phyloP scores from a whole-genome alignment of 768 basidiomycete genomes.

The Coprinopsis sp. region DNA sequence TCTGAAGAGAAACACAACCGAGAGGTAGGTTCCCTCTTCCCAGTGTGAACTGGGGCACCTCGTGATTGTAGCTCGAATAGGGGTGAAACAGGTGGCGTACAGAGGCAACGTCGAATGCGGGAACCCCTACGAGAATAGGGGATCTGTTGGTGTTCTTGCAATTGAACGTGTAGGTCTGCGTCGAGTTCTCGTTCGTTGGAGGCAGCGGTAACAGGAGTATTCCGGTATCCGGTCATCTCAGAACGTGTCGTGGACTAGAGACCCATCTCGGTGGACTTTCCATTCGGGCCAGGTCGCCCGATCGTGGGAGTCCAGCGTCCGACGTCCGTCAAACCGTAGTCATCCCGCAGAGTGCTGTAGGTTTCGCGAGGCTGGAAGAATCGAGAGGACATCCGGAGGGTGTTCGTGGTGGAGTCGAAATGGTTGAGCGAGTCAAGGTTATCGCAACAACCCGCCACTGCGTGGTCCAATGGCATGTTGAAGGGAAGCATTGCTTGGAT shows the following conservation, averaged over 20 bases:
- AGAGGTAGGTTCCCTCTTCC: constrained; percentile 55
- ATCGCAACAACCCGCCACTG: constrained; percentile 79
- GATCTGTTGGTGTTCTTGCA: constrained; percentile 55
- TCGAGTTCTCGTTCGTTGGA: constrained; percentile 80
- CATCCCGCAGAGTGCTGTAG: constrained; percentile 80
- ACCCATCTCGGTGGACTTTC: constrained; percentile 78
- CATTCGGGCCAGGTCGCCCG: constrained; percentile 80
- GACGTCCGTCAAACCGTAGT: constrained; percentile 75
- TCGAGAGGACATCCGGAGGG: constrained; percentile 67
- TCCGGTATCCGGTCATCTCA: constrained; percentile 56
- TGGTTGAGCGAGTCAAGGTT: constrained; percentile 93
- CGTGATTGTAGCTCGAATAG: constrained; percentile 71
- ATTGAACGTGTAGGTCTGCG: constrained; percentile 56
- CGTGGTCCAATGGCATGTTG: constrained; percentile 82
- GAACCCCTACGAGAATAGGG: constrained; percentile 43
- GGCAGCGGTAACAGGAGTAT: constrained; percentile 74
- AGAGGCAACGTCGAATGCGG: constrained; percentile 36
- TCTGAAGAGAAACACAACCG: constrained; percentile 70
- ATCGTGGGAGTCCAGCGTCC: constrained; percentile 84
- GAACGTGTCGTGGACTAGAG: constrained; percentile 78
- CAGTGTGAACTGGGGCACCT: constrained; percentile 63
- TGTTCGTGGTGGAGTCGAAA: constrained; percentile 85
- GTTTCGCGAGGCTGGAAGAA: constrained; percentile 64
- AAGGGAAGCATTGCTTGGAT: constrained; percentile 90
- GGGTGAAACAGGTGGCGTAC: constrained; percentile 80